phyloP scores from a whole-genome alignment of 2,329 filamentous ascomycete species.

The Epichloe amarillans region DNA sequence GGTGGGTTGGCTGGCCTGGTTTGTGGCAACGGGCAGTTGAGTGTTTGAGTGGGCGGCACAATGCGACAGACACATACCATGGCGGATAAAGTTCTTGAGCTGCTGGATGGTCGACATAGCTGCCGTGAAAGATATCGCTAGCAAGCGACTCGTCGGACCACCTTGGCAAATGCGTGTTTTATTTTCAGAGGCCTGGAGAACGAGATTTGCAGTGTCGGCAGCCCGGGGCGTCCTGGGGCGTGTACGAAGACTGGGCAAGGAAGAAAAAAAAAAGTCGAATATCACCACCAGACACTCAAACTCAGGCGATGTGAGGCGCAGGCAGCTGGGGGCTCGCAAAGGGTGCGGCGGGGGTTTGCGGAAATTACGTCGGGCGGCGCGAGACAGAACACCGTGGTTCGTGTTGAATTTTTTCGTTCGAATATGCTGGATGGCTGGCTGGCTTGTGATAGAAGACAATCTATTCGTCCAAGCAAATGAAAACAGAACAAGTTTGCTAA shows the following conservation, averaged over 20 bases:
- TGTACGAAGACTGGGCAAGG: background rate
- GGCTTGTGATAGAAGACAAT: background rate
- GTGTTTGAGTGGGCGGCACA: background rate
- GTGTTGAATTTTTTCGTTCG: background rate
- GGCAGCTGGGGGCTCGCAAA: background rate
- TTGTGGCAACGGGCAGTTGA: background rate
- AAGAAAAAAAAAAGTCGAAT: background rate
- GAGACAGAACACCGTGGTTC: background rate
- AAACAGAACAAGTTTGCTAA: background rate
- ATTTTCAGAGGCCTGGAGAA: background rate
- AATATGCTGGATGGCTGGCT: background rate
- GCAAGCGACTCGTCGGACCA: slow-evolving; percentile 8
- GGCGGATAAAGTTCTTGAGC: slow-evolving; percentile 94
- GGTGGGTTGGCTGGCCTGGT: background rate
- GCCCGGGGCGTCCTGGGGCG: background rate
- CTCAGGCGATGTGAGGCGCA: background rate
- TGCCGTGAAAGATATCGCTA: slow-evolving; percentile 9
- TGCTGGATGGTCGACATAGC: slow-evolving; percentile 72
- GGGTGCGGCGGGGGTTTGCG: background rate
- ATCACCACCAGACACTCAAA: background rate
- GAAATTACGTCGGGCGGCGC: background rate
- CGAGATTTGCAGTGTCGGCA: background rate
- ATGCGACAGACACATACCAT: slow-evolving; percentile 38
- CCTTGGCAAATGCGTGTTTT: background rate
- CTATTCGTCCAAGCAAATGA: background rate